Conservation (phyloP, 805 yeast species). For the Saccharomycopsis synnaedendra region DNA sequence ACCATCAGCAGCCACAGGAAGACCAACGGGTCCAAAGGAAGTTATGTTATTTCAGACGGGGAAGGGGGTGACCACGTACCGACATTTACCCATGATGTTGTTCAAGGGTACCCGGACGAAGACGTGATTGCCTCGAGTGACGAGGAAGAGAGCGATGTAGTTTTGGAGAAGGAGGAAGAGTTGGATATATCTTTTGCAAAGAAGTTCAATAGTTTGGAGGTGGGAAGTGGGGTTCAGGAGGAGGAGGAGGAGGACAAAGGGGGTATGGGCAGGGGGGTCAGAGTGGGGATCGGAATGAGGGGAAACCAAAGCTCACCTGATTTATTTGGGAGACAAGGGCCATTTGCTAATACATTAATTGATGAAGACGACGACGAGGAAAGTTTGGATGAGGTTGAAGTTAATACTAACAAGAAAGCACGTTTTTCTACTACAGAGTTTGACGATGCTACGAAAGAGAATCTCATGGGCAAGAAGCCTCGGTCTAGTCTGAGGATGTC, state of each 20-base stretch:
- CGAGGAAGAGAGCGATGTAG: background rate
- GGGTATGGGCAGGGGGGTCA: background rate
- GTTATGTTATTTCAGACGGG: too few relatives aligned
- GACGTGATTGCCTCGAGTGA: background rate
- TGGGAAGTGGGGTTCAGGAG: background rate
- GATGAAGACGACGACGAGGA: background rate
- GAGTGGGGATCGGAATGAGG: background rate
- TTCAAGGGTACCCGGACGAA: too few relatives aligned
- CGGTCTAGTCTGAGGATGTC: too few relatives aligned
- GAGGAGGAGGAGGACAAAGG: background rate
- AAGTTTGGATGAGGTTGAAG: background rate
- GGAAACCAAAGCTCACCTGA: background rate
- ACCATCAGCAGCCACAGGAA: too few relatives aligned
- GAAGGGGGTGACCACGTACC: too few relatives aligned
- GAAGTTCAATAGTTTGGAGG: background rate
- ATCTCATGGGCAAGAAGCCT: background rate
- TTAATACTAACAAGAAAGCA: background rate
- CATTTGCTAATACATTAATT: background rate
- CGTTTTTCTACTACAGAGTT: conserved; percentile 9
- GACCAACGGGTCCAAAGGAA: background rate
- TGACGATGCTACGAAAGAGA: background rate
- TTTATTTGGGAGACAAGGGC: background rate
- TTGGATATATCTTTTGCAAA: background rate
- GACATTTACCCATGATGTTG: too few relatives aligned
- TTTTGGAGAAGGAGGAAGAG: background rate